These are phyloP conservation scores for Wickerhamiella sergipiensis DNA, from an alignment of 805 yeast species.

Conservation along the genomic window DNA sequence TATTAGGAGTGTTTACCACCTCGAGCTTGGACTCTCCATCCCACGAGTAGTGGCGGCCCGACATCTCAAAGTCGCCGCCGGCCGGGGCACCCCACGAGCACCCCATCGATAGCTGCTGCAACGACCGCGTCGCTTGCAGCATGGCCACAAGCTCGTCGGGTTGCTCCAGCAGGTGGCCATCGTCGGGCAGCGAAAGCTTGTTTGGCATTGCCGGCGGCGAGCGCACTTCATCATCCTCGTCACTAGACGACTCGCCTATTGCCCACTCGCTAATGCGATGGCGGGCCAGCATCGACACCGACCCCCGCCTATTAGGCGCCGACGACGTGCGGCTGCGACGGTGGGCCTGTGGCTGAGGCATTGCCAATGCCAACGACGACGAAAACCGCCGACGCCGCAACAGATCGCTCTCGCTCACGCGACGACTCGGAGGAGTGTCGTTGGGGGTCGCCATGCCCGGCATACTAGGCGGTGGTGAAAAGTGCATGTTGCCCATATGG, in stretches of 20 bases:
- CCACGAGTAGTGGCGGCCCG: constrained; percentile 28
- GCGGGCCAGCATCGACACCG: neutral
- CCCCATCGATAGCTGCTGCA: constrained; percentile 27
- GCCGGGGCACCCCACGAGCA: constrained; percentile 12
- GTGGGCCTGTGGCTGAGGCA: neutral
- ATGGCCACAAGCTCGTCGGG: constrained; percentile 28
- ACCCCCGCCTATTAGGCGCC: neutral
- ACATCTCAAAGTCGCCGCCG: constrained; percentile 28
- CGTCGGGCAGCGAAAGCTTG: constrained; percentile 18
- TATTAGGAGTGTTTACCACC: constrained; percentile 1
- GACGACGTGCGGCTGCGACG: neutral
- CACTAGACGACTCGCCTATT: constrained; percentile 13
- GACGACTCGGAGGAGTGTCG: neutral
- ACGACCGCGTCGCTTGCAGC: constrained; percentile 29
- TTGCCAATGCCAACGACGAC: neutral
- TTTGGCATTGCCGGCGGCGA: constrained; percentile 25
- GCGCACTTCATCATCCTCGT: constrained; percentile 8
- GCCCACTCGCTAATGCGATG: constrained; percentile 10
- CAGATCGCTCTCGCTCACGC: neutral
- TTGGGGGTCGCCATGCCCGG: neutral
- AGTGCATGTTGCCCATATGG: neutral
- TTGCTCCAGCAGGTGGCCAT: constrained; percentile 13
- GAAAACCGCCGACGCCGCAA: neutral
- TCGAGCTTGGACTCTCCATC: constrained; percentile 25
- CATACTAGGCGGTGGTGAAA: neutral